Base-by-base conservation (phyloP, 148 eudicot species). In the Rhododendron molle region DNA sequence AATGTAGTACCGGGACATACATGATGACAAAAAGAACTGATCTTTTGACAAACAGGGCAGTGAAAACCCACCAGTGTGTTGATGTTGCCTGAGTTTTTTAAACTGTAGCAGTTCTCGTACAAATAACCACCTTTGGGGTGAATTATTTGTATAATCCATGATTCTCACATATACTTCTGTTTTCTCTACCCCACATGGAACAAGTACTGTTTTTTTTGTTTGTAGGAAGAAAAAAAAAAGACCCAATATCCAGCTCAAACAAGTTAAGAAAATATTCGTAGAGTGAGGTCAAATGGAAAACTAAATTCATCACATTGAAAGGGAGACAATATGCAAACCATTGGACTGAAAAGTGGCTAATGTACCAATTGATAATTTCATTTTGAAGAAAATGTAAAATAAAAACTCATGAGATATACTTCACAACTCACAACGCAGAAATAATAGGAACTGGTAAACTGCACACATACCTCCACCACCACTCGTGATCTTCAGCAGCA, bases 401-500 rank as follows among this genome's bases (percentile, higher is more conserved):
- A 12, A 69, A n/a, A 69, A 28, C 34, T 28, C 18, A 65, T 21
- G 20, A 28, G 52, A 32, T 47, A 72, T 30, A 73, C 47, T 58
- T 49, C 30, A 54, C 46, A 46, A 0, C n/a, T 13, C 78, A 18
- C 5, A 20, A 74, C 6, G 18, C 10, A 15, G 62, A 10, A 36
- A 76, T 5, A 56, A 52, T 20, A 85, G 36, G 13, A 80, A 15
- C 34, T 11, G 28, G 72, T 76, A 16, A 60, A 82, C 7, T 14
- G 23, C 26, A 15, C 38, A 58, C 85, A 38, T 83, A 87, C 88
- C 88, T 87, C 88, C 88, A 87, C 88, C 88, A 87, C 88, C 88
- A 87, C 77, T 87, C 88, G 44, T 87, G 88, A 76, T 87, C 88
- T 65, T 87, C 88, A 34, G 88, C 72, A 36, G 88, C 88, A 54